Base-by-base conservation (phyloP, 1,284 basidiomycete genomes). In the Puccinia hordei region DNA sequence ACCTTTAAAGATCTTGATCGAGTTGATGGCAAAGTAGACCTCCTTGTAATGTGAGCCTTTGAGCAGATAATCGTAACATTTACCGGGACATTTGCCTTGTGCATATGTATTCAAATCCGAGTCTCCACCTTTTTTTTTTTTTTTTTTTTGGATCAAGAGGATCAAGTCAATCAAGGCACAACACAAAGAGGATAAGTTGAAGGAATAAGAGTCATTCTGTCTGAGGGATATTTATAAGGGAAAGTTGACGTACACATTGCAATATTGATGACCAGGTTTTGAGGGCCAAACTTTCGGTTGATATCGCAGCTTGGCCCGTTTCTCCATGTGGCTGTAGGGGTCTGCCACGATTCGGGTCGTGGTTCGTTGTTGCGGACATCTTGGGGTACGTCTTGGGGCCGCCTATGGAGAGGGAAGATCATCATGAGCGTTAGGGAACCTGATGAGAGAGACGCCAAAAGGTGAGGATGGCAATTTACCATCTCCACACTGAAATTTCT, bases 1-100 rank as follows among this genome's bases (percentile, higher is more conserved):
- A 24, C 73, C 73, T 65, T 63, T 75, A 38, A 75, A 75, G 1
- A 65, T 75, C 59, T 75, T 75, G 73, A 75, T 75, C 27, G 57
- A 75, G 61, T 75, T 75, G 57, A 75, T 61, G n/a, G 73, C 35
- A 65, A 75, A 75, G 59, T 75, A 75, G 4, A 75, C 73, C 0
- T 61, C 57, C 65, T 75, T 75, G 15, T 75, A 75, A 24, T 75
- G 27, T 3, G 73, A 75, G 1, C 73, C 73, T 65, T 61, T 75
- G 46, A 75, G 22, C 0, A 75, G n/a, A 65, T 75, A n/a, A 35
- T 75, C 73, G 15, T 46, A 75, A 46, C 73, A 75, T 63, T 41
- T 75, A 2, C 73, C 73, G 10, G 73, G 73, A 75, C 73, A 75
- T 33, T 53, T 44, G 3, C 73, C 73, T 75, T 75, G 59, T 22